Evolutionary conservation across 1,284 basidiomycete species (phyloP).

Genomic region (Omphalotus olearius): DNA sequence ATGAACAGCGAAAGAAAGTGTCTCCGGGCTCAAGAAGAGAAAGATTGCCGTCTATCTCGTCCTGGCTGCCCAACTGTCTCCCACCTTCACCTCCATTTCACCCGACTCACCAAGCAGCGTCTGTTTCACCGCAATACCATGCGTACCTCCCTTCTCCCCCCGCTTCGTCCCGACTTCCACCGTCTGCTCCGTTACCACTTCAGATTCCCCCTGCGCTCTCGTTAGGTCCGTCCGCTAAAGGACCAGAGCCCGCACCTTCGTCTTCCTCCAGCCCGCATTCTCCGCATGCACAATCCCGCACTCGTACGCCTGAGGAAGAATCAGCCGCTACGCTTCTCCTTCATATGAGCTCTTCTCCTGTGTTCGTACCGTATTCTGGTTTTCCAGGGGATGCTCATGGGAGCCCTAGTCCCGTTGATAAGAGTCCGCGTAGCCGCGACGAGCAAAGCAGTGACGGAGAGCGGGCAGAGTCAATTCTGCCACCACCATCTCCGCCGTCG

Average conservation of each 20-base stretch:
- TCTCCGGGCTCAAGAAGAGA: neutral
- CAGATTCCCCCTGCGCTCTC: neutral
- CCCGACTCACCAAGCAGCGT: slow-evolving; percentile 5
- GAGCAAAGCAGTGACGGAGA: neutral
- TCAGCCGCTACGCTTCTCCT: slow-evolving; percentile 61
- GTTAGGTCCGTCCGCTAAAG: neutral
- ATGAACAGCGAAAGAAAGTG: neutral
- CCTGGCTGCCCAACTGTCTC: slow-evolving; percentile 31
- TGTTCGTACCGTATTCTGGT: neutral
- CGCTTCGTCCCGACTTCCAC: slow-evolving; percentile 34
- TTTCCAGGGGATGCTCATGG: too few relatives aligned
- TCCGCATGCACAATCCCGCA: neutral
- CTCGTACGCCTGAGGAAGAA: slow-evolving; percentile 60
- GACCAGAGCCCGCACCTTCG: neutral
- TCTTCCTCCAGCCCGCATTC: neutral
- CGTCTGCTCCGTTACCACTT: slow-evolving; percentile 5
- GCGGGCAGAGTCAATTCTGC: neutral
- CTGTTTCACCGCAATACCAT: slow-evolving; percentile 9
- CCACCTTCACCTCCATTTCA: slow-evolving; percentile 5
- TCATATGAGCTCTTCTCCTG: slow-evolving; percentile 38
- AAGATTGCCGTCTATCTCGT: slow-evolving; percentile 16
- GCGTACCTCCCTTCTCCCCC: slow-evolving; percentile 41
- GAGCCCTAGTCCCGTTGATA: too few relatives aligned
- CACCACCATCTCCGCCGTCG: neutral
- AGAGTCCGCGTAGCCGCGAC: neutral